Evolutionary conservation across 106 monocot genomes (phyloP).

Genomic region (Dioscorea zingiberensis): DNA sequence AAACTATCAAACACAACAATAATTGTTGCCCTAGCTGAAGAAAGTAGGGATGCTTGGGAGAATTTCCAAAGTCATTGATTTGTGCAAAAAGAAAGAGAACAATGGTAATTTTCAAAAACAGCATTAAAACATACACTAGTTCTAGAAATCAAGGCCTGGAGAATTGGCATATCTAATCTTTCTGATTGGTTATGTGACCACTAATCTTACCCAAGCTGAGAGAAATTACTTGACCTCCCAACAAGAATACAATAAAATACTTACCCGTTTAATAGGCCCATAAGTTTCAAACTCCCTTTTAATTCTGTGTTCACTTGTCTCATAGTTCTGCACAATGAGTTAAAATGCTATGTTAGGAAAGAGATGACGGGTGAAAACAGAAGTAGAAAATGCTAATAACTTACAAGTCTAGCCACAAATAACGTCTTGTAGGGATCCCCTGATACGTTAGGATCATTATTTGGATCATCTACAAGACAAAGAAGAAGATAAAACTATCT

Average conservation of each 20-base stretch:
- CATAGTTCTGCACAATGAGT: conserved; percentile 61
- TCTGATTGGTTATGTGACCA: not conserved
- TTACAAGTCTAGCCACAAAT: conserved; percentile 92
- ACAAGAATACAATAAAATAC: conserved; percentile 35
- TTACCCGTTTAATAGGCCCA: conserved; percentile 98
- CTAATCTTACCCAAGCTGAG: conserved; percentile 47
- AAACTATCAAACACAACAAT: no score
- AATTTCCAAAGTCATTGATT: no score
- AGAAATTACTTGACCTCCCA: conserved; percentile 37
- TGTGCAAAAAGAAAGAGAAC: no score
- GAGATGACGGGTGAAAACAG: not conserved
- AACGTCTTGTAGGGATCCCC: conserved; percentile 95
- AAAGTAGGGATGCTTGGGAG: no score
- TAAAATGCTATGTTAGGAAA: not conserved
- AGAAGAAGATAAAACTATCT: not conserved
- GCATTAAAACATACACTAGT: no score
- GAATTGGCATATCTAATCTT: no score
- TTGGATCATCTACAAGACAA: conserved; percentile 60
- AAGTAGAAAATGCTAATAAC: conserved; percentile 14
- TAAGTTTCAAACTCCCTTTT: conserved; percentile 99
- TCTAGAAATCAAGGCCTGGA: no score
- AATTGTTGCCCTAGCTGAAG: no score
- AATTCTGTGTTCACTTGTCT: conserved; percentile 80
- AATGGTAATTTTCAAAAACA: no score
- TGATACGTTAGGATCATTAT: conserved; percentile 59